Base-by-base conservation (phyloP, 106 monocot genomes). In the Dendrobium chrysotoxum region DNA sequence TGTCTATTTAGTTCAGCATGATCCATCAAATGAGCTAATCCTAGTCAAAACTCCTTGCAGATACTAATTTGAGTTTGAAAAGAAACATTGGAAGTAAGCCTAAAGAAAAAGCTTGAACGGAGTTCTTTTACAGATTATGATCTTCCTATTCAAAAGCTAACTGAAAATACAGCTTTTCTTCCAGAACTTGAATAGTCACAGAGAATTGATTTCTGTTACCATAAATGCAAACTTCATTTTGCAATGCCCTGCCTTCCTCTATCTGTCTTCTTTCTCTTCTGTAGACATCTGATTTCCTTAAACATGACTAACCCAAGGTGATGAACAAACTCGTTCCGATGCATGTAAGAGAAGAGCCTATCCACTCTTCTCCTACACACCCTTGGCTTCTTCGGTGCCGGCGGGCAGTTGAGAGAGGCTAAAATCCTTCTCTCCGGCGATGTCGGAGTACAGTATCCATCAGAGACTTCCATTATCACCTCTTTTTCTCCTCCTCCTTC, bases 371-470 rank as follows among this genome's bases (percentile, higher is more conserved):
- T 74, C 74, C 74, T 17, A 20, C 41, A 30, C 23, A n/a, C 1
- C 21, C 17, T 74, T 6, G 20, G 7, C 74, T 74, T 74, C 74
- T 30, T 74, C n/a, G 74, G 74, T 39, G 41, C 21, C 74, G 74
- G 41, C 41, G 74, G 74, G 41, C 74, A 74, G 18, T 74, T 6
- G 7, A 35, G 42, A 1, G n/a, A 0, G 40, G 74, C 30, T 39
- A 21, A 39, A 42, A 74, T 42, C 8, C 74, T 74, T 39, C 41
- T 74, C 4, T 40, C 39, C 41, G 74, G 74, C 1, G 41, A 74
- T 8, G 74, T 17, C 21, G 74, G 74, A 8, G 74, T 74, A 21
- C 41, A 74, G 30, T 74, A 74, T 74, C 74, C 71, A 40, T 74
- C 74, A 16, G 9, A 28, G 20, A 41, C 74, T n/a, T 40, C 21